phyloP scores from a whole-genome alignment of 805 yeast species.

The Kluyveromyces aestuarii region DNA sequence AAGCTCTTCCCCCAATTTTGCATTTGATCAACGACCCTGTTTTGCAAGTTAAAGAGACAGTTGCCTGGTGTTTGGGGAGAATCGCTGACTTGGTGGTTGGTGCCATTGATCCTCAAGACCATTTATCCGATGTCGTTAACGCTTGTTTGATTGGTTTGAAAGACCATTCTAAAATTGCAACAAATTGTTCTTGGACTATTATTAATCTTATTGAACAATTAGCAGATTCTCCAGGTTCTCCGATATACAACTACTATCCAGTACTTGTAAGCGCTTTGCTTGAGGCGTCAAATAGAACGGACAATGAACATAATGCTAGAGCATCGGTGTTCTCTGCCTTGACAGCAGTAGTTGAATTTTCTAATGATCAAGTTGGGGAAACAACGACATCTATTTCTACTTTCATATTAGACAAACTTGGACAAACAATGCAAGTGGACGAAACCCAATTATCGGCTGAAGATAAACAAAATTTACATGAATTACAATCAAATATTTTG shows the following conservation, averaged over 20 bases:
- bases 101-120: constrained; percentile 56
- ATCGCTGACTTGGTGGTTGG: constrained; percentile 81
- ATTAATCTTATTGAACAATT: constrained; percentile 87
- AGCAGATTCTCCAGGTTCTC: constrained; percentile 38
- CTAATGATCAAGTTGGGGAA: constrained; percentile 62
- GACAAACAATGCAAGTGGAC: constrained; percentile 54
- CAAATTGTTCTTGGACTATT: constrained; percentile 97
- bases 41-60: constrained; percentile 90
- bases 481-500: constrained; percentile 73
- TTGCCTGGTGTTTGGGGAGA: constrained; percentile 97
- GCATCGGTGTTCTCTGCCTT: constrained; percentile 97
- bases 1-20: constrained; percentile 77
- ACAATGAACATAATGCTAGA: constrained; percentile 80
- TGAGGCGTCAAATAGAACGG: constrained; percentile 57
- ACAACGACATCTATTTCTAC: constrained; percentile 65
- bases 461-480: constrained; percentile 71
- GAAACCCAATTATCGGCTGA: constrained; percentile 55
- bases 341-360: constrained; percentile 67
- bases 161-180: constrained; percentile 87
- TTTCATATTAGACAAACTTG: constrained; percentile 64
- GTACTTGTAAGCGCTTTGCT: constrained; percentile 62
- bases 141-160: constrained; percentile 74
- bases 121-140: constrained; percentile 61
- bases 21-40: constrained; percentile 62
- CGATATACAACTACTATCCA: constrained; percentile 67